A percentile compares a stretch with the other conserved stretches of the same genome.
These are phyloP conservation scores for Bocquillonia castaneifolia DNA, from an alignment of 441 rosid species.

Conservation along the genomic window DNA sequence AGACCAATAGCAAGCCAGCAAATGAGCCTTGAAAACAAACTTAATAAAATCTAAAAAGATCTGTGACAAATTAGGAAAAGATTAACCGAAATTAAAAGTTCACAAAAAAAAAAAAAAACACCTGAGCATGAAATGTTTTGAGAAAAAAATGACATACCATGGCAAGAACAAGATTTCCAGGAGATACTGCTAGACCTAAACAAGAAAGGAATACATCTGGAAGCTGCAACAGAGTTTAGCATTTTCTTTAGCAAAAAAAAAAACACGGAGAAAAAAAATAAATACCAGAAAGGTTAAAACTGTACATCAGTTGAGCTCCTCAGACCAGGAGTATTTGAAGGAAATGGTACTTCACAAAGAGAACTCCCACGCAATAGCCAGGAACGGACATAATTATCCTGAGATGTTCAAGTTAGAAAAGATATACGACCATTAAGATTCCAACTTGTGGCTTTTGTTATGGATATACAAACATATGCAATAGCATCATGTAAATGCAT, in stretches of 20 bases:
- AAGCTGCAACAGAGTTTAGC: conserved; percentile 45
- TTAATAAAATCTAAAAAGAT: background rate
- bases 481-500: background rate
- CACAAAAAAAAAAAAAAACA: conserved; percentile 10
- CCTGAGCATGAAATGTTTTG: conserved; percentile 2
- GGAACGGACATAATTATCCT: conserved; percentile 80
- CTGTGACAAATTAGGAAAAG: background rate
- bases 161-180: conserved; percentile 75
- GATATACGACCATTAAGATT: background rate
- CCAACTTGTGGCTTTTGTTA: background rate
- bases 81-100: background rate
- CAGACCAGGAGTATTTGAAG: conserved; percentile 54
- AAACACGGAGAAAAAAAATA: conserved; percentile 13
- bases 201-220: conserved; percentile 74
- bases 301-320: conserved; percentile 66
- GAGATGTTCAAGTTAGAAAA: conserved; percentile 15
- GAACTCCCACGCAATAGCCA: conserved; percentile 58
- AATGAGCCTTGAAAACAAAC: background rate
- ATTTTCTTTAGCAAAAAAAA: conserved; percentile 18
- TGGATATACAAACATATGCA: background rate
- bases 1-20: background rate
- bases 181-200: conserved; percentile 75
- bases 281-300: conserved; percentile 10
- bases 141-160: conserved; percentile 42
- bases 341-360: conserved; percentile 66